Evolutionary conservation across 495 filamentous ascomycete genomes (phyloP).

Genomic region (Neurospora sp.): DNA sequence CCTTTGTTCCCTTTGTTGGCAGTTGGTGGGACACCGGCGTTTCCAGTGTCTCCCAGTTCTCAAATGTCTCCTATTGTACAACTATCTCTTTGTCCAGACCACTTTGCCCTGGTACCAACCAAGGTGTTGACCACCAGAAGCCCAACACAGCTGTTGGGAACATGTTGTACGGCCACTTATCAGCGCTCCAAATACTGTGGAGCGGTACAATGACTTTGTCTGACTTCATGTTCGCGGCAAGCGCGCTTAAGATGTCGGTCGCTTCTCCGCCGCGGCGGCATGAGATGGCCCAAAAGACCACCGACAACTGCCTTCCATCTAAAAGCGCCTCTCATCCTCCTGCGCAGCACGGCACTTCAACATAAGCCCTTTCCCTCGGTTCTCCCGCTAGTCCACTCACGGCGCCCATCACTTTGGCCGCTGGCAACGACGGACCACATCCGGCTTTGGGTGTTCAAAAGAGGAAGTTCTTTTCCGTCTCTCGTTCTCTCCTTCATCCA

Average conservation of each 20-base stretch:
- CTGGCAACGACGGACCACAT: slow-evolving; percentile 5
- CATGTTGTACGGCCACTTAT: not conserved
- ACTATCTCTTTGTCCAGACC: not conserved
- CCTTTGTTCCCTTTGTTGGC: not conserved
- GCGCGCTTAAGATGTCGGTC: not conserved
- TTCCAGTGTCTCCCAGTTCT: not conserved
- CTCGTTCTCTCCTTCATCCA: no score
- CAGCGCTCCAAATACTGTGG: not conserved
- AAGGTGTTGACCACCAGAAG: not conserved
- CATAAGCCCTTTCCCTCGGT: not conserved
- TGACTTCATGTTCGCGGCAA: not conserved
- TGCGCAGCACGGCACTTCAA: not conserved
- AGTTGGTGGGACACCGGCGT: not conserved
- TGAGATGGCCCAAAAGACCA: not conserved
- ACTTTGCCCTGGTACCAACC: not conserved
- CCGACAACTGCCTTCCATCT: not conserved
- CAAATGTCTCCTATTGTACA: not conserved
- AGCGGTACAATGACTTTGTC: not conserved
- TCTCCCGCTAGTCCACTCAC: not conserved
- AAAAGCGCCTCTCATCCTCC: not conserved
- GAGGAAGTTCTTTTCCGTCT: not conserved
- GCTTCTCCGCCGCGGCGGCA: not conserved
- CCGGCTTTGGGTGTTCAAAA: not conserved
- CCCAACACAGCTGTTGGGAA: not conserved
- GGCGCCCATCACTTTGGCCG: slow-evolving; percentile 15